Evolutionary conservation across 768 basidiomycete genomes (phyloP).

Genomic region (Leccinum barrowsii): DNA sequence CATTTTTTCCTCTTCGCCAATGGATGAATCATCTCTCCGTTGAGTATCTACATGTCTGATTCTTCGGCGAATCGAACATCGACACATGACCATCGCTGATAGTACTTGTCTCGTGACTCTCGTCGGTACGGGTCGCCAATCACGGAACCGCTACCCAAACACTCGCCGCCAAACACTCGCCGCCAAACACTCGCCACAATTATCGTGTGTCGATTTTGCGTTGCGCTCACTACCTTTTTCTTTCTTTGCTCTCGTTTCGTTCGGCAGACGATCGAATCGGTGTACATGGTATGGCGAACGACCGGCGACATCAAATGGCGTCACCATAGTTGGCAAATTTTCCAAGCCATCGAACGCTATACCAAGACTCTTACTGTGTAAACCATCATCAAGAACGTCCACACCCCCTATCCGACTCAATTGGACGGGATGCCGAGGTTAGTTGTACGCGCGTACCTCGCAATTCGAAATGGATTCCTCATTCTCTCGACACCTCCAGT

Average conservation of each 20-base stretch:
- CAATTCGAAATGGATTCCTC: constrained; percentile 11
- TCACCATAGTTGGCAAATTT: constrained; percentile 53
- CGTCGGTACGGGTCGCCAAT: too few species aligned
- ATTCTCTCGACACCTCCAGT: constrained; percentile 20
- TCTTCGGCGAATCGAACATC: too few species aligned
- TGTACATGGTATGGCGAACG: constrained; percentile 67
- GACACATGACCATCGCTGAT: too few species aligned
- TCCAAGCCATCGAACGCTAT: constrained; percentile 58
- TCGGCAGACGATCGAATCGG: constrained; percentile 58
- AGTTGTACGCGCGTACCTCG: constrained; percentile 11
- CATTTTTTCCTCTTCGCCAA: too few species aligned
- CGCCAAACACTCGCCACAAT: too few species aligned
- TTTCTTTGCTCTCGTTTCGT: neutral
- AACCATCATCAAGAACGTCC: constrained; percentile 48
- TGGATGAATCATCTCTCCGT: too few species aligned
- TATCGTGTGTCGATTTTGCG: constrained; percentile 35
- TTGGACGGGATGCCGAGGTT: constrained; percentile 71
- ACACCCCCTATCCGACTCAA: constrained; percentile 33
- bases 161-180: too few species aligned
- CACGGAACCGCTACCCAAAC: too few species aligned
- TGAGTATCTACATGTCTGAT: constrained; percentile 37
- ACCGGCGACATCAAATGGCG: constrained; percentile 60
- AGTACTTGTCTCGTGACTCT: too few species aligned
- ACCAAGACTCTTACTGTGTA: constrained; percentile 54
- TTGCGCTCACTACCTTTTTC: neutral